Base-by-base conservation (phyloP, 495 filamentous ascomycete genomes). In the Hypomontagnella monticulosa region DNA sequence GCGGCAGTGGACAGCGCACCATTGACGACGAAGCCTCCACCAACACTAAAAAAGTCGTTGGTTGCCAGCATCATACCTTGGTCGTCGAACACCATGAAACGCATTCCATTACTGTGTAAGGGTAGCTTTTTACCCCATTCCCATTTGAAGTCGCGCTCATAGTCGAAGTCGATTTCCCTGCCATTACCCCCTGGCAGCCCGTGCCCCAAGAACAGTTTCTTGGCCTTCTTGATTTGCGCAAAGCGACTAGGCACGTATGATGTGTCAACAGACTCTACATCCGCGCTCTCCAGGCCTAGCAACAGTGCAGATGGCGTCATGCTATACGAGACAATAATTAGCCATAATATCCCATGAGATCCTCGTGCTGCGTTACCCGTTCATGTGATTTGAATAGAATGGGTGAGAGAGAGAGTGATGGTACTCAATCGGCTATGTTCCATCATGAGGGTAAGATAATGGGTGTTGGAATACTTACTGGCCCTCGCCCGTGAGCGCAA, bases 101-200 rank as follows among this genome's bases (percentile, higher is more conserved):
- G 72, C 74, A 76, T 75, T n/a, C 74, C 74, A 34, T 76, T 76
- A 49, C 74, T 76, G 23, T 76, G 74, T n/a, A 75, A 33, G 7
- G 72, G 66, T 6, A 76, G 65, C 18, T 76, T 76, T 38, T 70
- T 72, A 8, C 68, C 66, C 74, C 74, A 76, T 49, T 76, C 70
- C 74, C 74, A 76, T 42, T 67, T 70, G 64, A 76, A 76, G 44
- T 76, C 74, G 10, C 50, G 61, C 14, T 73, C 70, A 33, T 75
- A 76, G 61, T 75, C 67, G 27, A 76, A 76, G 27, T 67, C 59
- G 27, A 76, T 75, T 53, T 76, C 72, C 60, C 63, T 73, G 19
- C 72, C 74, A 37, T 57, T 63, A 40, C 68, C 72, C 9, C 61
- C 61, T 7, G 63, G 20, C 18, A 76, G 71, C 1, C 69, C 68